Evolutionary conservation across 139 green algal genomes (phyloP), one percentile per base, ranked within the genome.

Genomic region (Chlorella sp.): DNA sequence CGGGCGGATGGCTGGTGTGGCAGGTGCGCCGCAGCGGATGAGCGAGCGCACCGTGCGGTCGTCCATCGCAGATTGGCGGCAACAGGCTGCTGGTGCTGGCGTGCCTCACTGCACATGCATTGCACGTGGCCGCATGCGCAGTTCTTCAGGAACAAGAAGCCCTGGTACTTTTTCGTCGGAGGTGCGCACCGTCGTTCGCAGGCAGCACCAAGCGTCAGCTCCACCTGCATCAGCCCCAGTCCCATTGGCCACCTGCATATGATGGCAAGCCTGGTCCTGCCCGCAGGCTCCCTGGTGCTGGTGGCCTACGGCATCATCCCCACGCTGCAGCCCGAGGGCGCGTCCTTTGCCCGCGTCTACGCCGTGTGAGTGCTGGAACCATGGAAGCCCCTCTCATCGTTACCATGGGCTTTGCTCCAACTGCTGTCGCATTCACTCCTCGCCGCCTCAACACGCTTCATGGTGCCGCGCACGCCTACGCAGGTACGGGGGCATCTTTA

Each of bases 401-500:
- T 59, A 30, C 27, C n/a, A 49, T 81, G 10, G 72, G 86, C 51
- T 82, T 85, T 49, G 93, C 91, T 74, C 86, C 81, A 24, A 10
- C 42, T 75, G 71, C 49, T 71, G 85, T 60, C 23, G 33, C 34
- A 61, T 31, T 31, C 64, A 49, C 5, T 23, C 2, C 35, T 35
- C 32, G 26, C 26, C 10, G 10, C 14, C 26, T 66, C 22, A 66
- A 31, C 62, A 42, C 23, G 30, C 6, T 49, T 42, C 4, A 20
- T 29, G 59, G 4, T 10, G 23, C 6, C 23, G 30, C 29, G 31
- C n/a, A n/a, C n/a, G n/a, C n/a, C n/a, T n/a, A n/a, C 29, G 31
- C 49, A 81, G 87, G 6, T 95, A 94, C 68, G 89, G 91, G 20
- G 92, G 92, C n/a, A 85, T 96, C 67, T 97, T 97, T 75, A 94